Evolutionary conservation across 2,329 filamentous ascomycete genomes (phyloP), one percentile per base, ranked within the genome.

Genomic region (Dothistroma pini): DNA sequence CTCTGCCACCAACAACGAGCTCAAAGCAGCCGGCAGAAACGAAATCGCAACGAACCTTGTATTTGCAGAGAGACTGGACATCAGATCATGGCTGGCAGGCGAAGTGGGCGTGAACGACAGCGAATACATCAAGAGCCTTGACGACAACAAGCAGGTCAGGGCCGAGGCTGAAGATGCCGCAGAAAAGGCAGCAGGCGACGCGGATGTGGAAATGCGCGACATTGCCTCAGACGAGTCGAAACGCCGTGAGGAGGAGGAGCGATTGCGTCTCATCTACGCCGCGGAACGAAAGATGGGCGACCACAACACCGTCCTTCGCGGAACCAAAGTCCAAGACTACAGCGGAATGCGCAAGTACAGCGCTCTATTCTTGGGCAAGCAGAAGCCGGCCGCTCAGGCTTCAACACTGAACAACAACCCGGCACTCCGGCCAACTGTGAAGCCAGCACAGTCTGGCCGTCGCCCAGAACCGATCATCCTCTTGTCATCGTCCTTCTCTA

Each of bases 401-500:
- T 78, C 69, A 74, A 67, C 69, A 70, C 86, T 72, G 75, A 72
- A 57, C 57, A 68, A 56, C 58, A 72, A 72, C 69, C 79, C 72
- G 68, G 78, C 70, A 3, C 59, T 73, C 8, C 69, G 71, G 10
- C 69, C 72, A 48, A 63, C 72, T 21, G 63, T 71, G 56, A 74
- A 79, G 60, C 74, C 75, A 52, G 61, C 73, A 29, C 63, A 67
- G 21, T 58, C 68, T 8, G 74, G 74, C 52, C 82, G 84, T 56
- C 79, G 83, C 38, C 80, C 81, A 44, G 83, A 96, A 74, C 95
- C 95, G 54, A 99, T 99, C 77, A 97, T 99, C 75, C 87, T 99
- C 31, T 88, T 99, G 63, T 97, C 95, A 0, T 95, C 95, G 1
- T 97, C 93, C 1, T 95, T 93, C 11, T 97, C 93, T 2, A 96